Base-by-base conservation (phyloP, 371 early-diverging fungal genomes). In the Mucor mucedo region DNA sequence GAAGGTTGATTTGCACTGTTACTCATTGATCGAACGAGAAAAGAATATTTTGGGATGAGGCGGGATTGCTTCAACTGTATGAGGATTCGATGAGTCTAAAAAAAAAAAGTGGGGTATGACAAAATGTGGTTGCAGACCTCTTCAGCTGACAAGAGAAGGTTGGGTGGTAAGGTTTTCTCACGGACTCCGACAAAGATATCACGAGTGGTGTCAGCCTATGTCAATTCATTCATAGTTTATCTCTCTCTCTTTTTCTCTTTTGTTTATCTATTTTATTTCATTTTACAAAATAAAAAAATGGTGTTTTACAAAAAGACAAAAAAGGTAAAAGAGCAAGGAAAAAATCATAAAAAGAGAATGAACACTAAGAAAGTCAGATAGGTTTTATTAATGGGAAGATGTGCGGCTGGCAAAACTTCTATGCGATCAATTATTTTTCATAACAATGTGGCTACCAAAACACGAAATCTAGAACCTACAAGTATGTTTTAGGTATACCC, bases 351-450 rank as follows among this genome's bases (percentile, higher is more conserved):
- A 41, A 41, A 41, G 14, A 41, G 14, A 41, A 2, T 3, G 14
- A 14, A 11, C 7, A 41, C 41, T 41, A 11, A n/a, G 21, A 21
- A 21, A 21, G 21, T 21, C 21, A 21, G 21, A 21, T 50, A 65
- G 65, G 53, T 66, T 3, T 84, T 97, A 55, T 85, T 98, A 71
- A 97, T 98, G 97, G 97, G 97, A 40, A 92, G 93, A 75, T 87
- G 90, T 68, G 96, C 96, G 14, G 88, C 93, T 8, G 98, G 98
- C 48, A 98, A 97, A 84, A 96, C 98, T 35, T 96, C 95, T 40
- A 98, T 98, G 97, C 86, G 96, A 55, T 94, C 95, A 55, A 95
- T 98, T 71, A 97, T 98, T 63, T 98, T 98, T 72, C 91, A 96
- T 32, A 96, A 97, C 74, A 95, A 95, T 73, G 91, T 95, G 61